phyloP scores from a whole-genome alignment of 169 alveolate genomes.

The Sarcocystis neurona region DNA sequence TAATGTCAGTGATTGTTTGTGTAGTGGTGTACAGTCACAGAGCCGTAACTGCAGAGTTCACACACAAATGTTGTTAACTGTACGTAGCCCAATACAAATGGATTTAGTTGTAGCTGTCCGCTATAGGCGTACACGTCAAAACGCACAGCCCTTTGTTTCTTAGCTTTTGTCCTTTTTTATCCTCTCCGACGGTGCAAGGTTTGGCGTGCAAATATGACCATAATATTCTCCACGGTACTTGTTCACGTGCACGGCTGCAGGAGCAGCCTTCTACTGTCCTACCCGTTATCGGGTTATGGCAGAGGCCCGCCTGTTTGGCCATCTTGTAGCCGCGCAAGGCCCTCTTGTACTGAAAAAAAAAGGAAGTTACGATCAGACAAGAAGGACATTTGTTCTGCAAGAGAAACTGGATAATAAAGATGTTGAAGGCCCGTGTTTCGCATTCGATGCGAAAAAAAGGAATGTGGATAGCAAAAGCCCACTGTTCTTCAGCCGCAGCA shows the following conservation, averaged over 20 bases:
- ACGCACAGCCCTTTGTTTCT: not conserved
- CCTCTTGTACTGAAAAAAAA: not conserved
- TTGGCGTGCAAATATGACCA: not conserved
- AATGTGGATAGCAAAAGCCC: not conserved
- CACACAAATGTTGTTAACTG: no score
- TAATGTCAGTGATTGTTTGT: no score
- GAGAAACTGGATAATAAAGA: not conserved
- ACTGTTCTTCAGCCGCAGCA: not conserved
- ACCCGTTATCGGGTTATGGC: conserved; percentile 16
- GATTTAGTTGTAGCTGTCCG: not conserved
- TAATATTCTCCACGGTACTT: not conserved
- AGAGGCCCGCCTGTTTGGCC: not conserved
- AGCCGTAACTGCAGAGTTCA: no score
- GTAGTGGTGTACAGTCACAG: no score
- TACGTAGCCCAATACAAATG: no score
- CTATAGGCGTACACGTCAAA: not conserved
- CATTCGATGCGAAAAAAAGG: not conserved
- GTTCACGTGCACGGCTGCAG: not conserved
- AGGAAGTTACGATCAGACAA: no score
- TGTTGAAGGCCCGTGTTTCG: not conserved
- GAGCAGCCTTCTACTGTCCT: not conserved
- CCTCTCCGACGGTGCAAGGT: not conserved
- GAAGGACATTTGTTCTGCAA: not conserved
- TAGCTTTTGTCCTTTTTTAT: not conserved
- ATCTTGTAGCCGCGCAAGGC: not conserved